Conservation (phyloP, 805 yeast genomes). For the Candida broadrunensis region DNA sequence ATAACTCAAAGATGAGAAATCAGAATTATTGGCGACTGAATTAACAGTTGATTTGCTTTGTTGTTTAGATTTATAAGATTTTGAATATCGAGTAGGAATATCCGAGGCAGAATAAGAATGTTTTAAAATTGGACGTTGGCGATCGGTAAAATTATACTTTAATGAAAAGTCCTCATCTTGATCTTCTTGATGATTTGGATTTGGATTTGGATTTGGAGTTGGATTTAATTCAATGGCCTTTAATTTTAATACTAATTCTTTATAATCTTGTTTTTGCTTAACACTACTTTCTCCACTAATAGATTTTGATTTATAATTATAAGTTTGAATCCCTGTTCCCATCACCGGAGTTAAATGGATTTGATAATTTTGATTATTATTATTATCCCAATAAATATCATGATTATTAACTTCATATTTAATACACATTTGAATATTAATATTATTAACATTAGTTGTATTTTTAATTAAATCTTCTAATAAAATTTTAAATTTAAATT, state of each 20-base stretch:
- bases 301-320: slow-evolving; percentile 2
- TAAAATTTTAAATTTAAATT: slow-evolving; percentile 51
- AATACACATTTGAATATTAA: slow-evolving; percentile 34
- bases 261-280: not conserved
- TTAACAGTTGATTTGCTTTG: not conserved
- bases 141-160: not conserved
- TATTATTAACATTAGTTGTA: not conserved
- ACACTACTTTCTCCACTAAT: not conserved
- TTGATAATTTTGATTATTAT: slow-evolving; percentile 30
- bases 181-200: no score
- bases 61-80: slow-evolving; percentile 17
- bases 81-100: slow-evolving; percentile 20
- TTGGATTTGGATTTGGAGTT: no score
- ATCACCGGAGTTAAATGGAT: slow-evolving; percentile 14
- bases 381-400: slow-evolving; percentile 37
- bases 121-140: slow-evolving; percentile 15
- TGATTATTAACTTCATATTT: slow-evolving; percentile 26
- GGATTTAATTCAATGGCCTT: not conserved
- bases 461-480: slow-evolving; percentile 16
- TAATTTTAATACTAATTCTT: not conserved
- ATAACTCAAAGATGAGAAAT: slow-evolving; percentile 12
- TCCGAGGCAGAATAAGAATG: slow-evolving; percentile 17
- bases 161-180: not conserved
- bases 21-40: not conserved
- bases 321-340: slow-evolving; percentile 2